Evolutionary conservation across 176 grass and related monocot genomes (phyloP).

Genomic region (Otatea glauca): DNA sequence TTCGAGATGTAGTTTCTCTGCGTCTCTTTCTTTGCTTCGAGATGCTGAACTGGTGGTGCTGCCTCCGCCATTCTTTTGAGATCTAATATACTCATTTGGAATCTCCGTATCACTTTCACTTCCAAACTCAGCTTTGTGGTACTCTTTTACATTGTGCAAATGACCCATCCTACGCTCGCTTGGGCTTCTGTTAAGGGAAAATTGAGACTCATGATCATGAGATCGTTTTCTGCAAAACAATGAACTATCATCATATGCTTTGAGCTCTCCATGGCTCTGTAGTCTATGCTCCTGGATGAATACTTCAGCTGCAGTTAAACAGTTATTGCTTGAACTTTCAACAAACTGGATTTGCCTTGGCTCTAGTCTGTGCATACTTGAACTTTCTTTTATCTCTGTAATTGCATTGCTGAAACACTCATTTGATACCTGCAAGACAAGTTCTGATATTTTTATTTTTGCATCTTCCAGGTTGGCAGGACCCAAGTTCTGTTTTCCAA

Average conservation of each 20-base stretch:
- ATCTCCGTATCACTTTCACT: slow-evolving; percentile 44
- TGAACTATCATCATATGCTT: slow-evolving; percentile 58
- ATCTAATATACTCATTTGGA: slow-evolving; percentile 37
- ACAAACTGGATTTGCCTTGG: slow-evolving; percentile 58
- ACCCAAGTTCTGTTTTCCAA: slow-evolving; percentile 72
- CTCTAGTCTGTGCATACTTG: slow-evolving; percentile 58
- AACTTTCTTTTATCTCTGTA: slow-evolving; percentile 50
- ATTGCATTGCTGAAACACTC: slow-evolving; percentile 66
- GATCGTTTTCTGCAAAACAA: slow-evolving; percentile 45
- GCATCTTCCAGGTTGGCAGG: slow-evolving; percentile 72
- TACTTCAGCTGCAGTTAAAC: slow-evolving; percentile 64
- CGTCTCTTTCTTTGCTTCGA: slow-evolving; percentile 57
- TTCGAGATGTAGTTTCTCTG: slow-evolving; percentile 49
- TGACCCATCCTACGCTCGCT: slow-evolving; percentile 46
- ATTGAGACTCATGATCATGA: slow-evolving; percentile 43
- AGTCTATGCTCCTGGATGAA: slow-evolving; percentile 61
- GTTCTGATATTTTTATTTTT: slow-evolving; percentile 78
- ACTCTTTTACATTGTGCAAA: slow-evolving; percentile 41
- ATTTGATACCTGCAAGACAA: slow-evolving; percentile 74
- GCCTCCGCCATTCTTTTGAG: slow-evolving; percentile 53
- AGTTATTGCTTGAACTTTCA: slow-evolving; percentile 67
- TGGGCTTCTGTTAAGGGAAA: slow-evolving; percentile 53
- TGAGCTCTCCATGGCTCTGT: slow-evolving; percentile 47
- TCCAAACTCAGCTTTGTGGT: slow-evolving; percentile 44
- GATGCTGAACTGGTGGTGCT: slow-evolving; percentile 54